Percentiles rank a stretch among this genome's conserved stretches.
Evolutionary conservation across 2,329 filamentous ascomycete genomes (phyloP).

Genomic region (Trichoderma citrinoviride): DNA sequence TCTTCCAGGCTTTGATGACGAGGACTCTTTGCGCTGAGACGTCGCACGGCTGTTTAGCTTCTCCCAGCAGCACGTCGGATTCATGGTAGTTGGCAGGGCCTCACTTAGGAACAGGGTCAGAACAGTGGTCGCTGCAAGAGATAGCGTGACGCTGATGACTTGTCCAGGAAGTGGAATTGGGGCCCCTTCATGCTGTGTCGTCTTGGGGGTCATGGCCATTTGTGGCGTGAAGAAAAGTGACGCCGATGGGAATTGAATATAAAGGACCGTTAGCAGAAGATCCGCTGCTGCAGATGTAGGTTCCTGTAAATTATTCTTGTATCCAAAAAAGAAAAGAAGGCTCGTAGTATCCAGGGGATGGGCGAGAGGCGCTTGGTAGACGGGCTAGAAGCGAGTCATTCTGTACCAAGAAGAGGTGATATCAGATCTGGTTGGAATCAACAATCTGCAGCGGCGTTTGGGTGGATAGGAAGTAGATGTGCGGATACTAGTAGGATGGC

Average conservation of each 20-base stretch:
- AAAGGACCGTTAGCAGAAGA: no score
- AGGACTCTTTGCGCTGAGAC: conserved; percentile 38
- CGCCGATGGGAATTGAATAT: not conserved
- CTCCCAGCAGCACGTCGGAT: not conserved
- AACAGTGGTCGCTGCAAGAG: conserved; percentile 36
- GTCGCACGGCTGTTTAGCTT: not conserved
- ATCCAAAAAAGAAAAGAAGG: not conserved
- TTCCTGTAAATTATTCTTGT: not conserved
- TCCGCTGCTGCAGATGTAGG: not conserved
- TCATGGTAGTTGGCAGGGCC: conserved; percentile 22
- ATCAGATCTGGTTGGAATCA: not conserved
- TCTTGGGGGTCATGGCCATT: conserved; percentile 13
- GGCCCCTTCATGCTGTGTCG: conserved; percentile 2
- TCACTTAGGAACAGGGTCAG: conserved; percentile 39
- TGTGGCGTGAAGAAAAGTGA: not conserved
- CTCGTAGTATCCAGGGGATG: not conserved
- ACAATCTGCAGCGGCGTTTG: not conserved
- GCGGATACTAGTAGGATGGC: not conserved
- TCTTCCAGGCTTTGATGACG: conserved; percentile 40
- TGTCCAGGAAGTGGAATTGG: conserved; percentile 37
- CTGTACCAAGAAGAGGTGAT: not conserved
- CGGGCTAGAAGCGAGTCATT: not conserved
- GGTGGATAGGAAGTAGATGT: not conserved
- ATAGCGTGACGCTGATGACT: conserved; percentile 37
- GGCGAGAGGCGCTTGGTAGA: not conserved